Evolutionary conservation across 805 yeast genomes (phyloP).

Genomic region (Maudiozyma saulgeensis): DNA sequence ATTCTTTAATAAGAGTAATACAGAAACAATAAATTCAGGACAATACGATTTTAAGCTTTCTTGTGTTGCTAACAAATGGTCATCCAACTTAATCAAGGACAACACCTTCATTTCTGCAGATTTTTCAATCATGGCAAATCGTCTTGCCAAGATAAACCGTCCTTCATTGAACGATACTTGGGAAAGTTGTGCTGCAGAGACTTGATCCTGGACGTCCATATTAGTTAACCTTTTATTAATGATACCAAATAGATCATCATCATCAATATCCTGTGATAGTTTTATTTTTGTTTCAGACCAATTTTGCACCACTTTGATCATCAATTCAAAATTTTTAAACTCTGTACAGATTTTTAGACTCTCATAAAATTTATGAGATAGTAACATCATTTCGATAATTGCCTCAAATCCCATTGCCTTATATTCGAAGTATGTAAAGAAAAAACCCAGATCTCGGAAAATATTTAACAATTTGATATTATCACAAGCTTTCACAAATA

Average conservation of each 20-base stretch:
- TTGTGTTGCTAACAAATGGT: constrained; percentile 55
- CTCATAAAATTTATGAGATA: constrained; percentile 50
- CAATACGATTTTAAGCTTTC: constrained; percentile 56
- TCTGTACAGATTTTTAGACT: constrained; percentile 53
- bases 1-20: constrained; percentile 40
- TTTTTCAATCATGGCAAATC: constrained; percentile 58
- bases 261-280: constrained; percentile 43
- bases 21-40: constrained; percentile 43
- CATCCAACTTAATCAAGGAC: constrained; percentile 60
- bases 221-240: constrained; percentile 28
- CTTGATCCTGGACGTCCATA: constrained; percentile 27
- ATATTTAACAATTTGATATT: constrained; percentile 60
- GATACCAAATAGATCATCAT: constrained; percentile 44
- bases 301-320: constrained; percentile 43
- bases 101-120: constrained; percentile 49
- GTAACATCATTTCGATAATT: constrained; percentile 47
- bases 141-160: constrained; percentile 54
- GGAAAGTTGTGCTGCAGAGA: constrained; percentile 28
- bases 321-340: constrained; percentile 36
- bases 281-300: constrained; percentile 77
- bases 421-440: constrained; percentile 52
- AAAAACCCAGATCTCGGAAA: constrained; percentile 56
- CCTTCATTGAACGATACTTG: constrained; percentile 48
- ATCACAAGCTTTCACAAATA: constrained; percentile 55
- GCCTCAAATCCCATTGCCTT: constrained; percentile 43